Evolutionary conservation across 441 rosid genomes (phyloP).

Genomic region (Populus hybrid): DNA sequence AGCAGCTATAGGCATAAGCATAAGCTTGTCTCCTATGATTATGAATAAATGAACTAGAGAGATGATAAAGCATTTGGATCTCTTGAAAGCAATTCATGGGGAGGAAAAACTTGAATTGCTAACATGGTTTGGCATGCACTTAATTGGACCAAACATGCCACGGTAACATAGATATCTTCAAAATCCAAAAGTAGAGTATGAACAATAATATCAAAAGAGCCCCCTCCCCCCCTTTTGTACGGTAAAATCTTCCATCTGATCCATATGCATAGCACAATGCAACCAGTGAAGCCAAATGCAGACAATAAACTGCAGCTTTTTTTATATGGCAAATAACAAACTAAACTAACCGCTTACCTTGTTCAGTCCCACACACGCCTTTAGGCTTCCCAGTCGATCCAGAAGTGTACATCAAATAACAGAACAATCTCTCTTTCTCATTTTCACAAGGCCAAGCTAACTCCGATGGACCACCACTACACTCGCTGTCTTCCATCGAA

Average conservation of each 20-base stretch:
- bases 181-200: not conserved
- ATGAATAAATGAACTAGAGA: not conserved
- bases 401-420: constrained; percentile 87
- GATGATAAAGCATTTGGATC: not conserved
- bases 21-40: not conserved
- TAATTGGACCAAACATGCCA: not conserved
- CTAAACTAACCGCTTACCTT: constrained; percentile 41
- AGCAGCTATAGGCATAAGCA: not conserved
- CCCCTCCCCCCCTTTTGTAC: not conserved
- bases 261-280: not conserved
- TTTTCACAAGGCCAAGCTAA: constrained; percentile 56
- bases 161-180: not conserved
- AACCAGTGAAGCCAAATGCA: not conserved
- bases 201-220: not conserved
- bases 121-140: not conserved
- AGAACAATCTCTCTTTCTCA: constrained; percentile 45
- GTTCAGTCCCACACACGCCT: constrained; percentile 89
- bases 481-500: constrained; percentile 42
- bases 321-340: not conserved
- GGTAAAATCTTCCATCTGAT: not conserved
- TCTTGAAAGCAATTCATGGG: not conserved
- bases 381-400: constrained; percentile 93
- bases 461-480: constrained; percentile 9
- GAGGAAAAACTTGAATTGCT: not conserved
- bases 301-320: not conserved